These are phyloP conservation scores for Torulaspora pretoriensis DNA, from an alignment of 1,139 yeast species.

Conservation along the genomic window DNA sequence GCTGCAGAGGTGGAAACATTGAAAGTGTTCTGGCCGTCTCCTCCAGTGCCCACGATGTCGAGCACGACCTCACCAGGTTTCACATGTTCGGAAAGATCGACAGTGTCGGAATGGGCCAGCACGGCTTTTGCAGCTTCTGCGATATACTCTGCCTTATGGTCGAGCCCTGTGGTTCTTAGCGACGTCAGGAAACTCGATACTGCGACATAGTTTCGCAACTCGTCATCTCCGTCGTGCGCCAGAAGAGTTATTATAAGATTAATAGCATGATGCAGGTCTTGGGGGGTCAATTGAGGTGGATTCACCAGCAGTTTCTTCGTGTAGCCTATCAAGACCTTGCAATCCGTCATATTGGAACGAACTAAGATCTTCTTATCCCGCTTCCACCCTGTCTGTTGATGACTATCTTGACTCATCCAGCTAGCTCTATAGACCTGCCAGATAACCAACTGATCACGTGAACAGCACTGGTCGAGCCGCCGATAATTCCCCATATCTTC, in stretches of 20 bases:
- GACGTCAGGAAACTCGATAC: conserved; percentile 76
- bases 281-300: conserved; percentile 29
- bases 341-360: neutral
- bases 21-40: conserved; percentile 95
- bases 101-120: conserved; percentile 55
- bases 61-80: conserved; percentile 44
- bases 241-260: conserved; percentile 20
- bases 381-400: neutral
- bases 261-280: conserved; percentile 30
- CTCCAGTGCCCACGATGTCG: conserved; percentile 97
- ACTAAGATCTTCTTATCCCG: neutral
- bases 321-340: conserved; percentile 12
- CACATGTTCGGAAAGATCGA: conserved; percentile 27
- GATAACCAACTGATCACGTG: neutral
- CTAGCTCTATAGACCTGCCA: neutral
- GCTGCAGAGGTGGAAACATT: conserved; percentile 95
- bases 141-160: conserved; percentile 72
- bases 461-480: too few species aligned
- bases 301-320: conserved; percentile 27
- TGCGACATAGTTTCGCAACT: conserved; percentile 45
- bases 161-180: conserved; percentile 68
- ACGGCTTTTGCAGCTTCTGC: conserved; percentile 80
- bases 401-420: neutral
- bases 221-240: conserved; percentile 5
- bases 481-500: too few species aligned